Evolutionary conservation across 148 eudicot species (phyloP).

Genomic region (Chenopodium berlandieri): DNA sequence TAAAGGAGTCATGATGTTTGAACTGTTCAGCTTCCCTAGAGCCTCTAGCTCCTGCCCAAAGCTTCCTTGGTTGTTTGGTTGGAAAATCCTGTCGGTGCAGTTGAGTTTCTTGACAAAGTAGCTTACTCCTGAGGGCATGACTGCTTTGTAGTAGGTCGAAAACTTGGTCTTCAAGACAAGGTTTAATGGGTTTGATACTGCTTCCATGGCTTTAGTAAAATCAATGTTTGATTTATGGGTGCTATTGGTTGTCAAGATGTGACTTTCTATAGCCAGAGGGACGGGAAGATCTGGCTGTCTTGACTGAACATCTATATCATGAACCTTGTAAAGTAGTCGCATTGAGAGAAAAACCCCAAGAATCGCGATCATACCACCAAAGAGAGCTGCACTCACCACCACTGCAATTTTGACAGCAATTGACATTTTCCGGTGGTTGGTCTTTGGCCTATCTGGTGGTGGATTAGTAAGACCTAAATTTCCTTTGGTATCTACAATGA

Average conservation of each 20-base stretch:
- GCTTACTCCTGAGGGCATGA: conserved; percentile 64
- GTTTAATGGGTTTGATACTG: conserved; percentile 43
- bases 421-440: conserved; percentile 18
- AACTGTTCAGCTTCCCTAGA: conserved; percentile 61
- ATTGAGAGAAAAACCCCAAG: conserved; percentile 42
- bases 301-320: conserved; percentile 33
- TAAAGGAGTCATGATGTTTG: conserved; percentile 82
- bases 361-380: conserved; percentile 31
- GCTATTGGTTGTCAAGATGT: conserved; percentile 48
- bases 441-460: not conserved
- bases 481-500: conserved; percentile 37
- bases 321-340: conserved; percentile 31
- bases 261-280: conserved; percentile 37
- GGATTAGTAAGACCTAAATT: conserved; percentile 31
- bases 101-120: conserved; percentile 81
- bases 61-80: conserved; percentile 46
- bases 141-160: conserved; percentile 64
- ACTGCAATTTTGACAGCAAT: conserved; percentile 30
- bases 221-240: conserved; percentile 67
- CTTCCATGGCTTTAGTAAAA: conserved; percentile 65
- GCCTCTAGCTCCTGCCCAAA: conserved; percentile 59
- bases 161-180: conserved; percentile 50
- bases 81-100: conserved; percentile 64
- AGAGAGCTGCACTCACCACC: conserved; percentile 35
- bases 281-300: conserved; percentile 33